Base-by-base conservation (phyloP, 2,329 filamentous ascomycete genomes). In the Curvularia eragrostidis region DNA sequence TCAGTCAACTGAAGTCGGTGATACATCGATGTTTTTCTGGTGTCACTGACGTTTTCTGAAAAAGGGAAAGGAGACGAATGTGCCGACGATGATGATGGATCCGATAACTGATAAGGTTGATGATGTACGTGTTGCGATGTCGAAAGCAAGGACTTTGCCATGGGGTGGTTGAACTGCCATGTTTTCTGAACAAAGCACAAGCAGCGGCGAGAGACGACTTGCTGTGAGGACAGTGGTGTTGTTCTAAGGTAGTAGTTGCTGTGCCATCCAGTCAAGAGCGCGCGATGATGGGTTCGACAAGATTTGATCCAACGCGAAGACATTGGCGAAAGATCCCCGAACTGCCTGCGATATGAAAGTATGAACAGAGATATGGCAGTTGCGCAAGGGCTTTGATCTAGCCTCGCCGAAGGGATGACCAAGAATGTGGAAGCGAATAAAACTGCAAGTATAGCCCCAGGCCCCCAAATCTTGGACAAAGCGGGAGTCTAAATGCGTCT, bases 41-140 rank as follows among this genome's bases (percentile, higher is more conserved):
- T n/a, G 18, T 18, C 28, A 48, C 54, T 32, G 38, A 59, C 58
- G 90, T 71, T 93, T 94, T 69, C 90, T 89, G 72, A 95, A 95
- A 5, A 83, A 83, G 15, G 82, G 83, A 30, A 88, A 91, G n/a
- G 77, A 75, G 28, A 85, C 77, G 70, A 93, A 95, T 3, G 90
- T 93, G 54, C 81, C 66, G 52, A 94, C 86, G 69, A 93, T 89
- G 72, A 93, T 86, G 30, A 88, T 66, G 42, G 88, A 90, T 55
- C 90, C 91, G 1, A 89, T 50, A 0, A 95, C 75, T 1, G 91
- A 94, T 42, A 93, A 76, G 7, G 87, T 82, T 0, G 91, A 93
- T 69, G 87, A 87, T 15, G 84, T 79, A 48, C 91, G 84, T 75
- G 92, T 90, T 47, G 90, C 84, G 54, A 84, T 75, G 61, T 80